Evolutionary conservation across 108 stramenopile species (phyloP).

Genomic region (Cyclotella distinguenda): DNA sequence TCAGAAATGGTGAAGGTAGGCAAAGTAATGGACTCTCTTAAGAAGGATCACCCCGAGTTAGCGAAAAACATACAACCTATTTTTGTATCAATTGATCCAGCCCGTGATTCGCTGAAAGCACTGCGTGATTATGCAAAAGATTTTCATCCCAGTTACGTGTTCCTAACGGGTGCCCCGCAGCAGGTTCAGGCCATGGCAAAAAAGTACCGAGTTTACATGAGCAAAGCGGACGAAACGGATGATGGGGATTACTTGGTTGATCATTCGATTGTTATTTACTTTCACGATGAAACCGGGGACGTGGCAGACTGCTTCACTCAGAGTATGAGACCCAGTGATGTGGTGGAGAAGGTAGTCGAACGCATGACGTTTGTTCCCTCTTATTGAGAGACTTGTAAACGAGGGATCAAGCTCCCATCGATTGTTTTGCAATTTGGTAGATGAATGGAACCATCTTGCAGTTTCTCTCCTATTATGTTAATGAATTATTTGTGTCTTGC

Average conservation of each 20-base stretch:
- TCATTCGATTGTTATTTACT: conserved; percentile 99
- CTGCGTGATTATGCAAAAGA: conserved; percentile 91
- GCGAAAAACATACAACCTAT: conserved; percentile 83
- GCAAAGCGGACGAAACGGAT: conserved; percentile 91
- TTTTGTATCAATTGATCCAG: conserved; percentile 97
- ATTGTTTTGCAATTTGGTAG: no score
- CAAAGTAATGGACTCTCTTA: conserved; percentile 88
- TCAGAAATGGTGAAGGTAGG: conserved; percentile 98
- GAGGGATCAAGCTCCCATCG: background rate
- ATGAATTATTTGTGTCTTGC: no score
- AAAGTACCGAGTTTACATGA: conserved; percentile 96
- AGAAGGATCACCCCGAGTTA: conserved; percentile 70
- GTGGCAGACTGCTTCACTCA: conserved; percentile 98
- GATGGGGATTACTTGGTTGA: conserved; percentile 99
- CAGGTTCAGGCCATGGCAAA: conserved; percentile 96
- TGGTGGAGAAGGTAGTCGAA: conserved; percentile 88
- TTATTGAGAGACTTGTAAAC: conserved; percentile 9
- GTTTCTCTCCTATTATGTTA: no score
- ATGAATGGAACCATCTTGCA: no score
- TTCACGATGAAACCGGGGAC: conserved; percentile 94
- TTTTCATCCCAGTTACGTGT: conserved; percentile 91
- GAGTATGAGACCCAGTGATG: conserved; percentile 88
- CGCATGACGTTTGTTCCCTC: conserved; percentile 67
- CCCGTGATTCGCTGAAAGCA: conserved; percentile 94
- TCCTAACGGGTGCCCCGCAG: conserved; percentile 92